Conservation (phyloP, 2,329 filamentous ascomycete genomes). For the Nemania bipapillata region DNA sequence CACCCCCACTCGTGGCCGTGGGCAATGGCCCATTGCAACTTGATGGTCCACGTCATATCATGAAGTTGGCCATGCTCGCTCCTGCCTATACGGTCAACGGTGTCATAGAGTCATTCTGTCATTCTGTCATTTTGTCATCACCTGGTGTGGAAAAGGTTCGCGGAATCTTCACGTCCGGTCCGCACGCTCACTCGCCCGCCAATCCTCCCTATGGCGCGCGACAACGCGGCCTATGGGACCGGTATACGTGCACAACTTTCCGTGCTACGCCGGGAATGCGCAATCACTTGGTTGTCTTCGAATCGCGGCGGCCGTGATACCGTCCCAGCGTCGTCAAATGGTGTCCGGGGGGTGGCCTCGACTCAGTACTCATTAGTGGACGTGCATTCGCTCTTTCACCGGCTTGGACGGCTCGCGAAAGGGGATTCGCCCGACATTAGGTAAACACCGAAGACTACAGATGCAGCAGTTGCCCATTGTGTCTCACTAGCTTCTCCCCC, state of each 20-base stretch:
- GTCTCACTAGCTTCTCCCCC: not conserved
- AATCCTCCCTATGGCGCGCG: not conserved
- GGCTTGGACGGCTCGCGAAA: not conserved
- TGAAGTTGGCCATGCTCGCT: not conserved
- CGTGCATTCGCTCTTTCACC: slow-evolving; percentile 4
- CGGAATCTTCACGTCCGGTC: not conserved
- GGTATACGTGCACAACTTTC: slow-evolving; percentile 14
- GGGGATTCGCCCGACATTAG: not conserved
- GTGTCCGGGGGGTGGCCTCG: too few relatives aligned
- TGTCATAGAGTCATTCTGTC: not conserved
- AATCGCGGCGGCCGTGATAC: slow-evolving; percentile 9
- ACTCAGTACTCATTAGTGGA: too few relatives aligned
- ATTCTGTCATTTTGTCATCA: not conserved
- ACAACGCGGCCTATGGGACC: not conserved
- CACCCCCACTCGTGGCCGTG: not conserved
- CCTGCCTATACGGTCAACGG: not conserved
- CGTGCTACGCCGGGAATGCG: slow-evolving; percentile 34
- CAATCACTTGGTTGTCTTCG: slow-evolving; percentile 23
- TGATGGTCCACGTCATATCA: not conserved
- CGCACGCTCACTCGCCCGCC: not conserved
- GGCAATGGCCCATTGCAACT: not conserved
- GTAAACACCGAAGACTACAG: not conserved
- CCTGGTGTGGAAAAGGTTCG: too few relatives aligned
- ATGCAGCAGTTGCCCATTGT: not conserved
- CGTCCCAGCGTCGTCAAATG: slow-evolving; percentile 19